A percentile compares a stretch with the other conserved stretches of the same genome.
These are phyloP conservation scores for Teunomyces kruisii DNA, from an alignment of 805 yeast genomes.

Conservation along the genomic window DNA sequence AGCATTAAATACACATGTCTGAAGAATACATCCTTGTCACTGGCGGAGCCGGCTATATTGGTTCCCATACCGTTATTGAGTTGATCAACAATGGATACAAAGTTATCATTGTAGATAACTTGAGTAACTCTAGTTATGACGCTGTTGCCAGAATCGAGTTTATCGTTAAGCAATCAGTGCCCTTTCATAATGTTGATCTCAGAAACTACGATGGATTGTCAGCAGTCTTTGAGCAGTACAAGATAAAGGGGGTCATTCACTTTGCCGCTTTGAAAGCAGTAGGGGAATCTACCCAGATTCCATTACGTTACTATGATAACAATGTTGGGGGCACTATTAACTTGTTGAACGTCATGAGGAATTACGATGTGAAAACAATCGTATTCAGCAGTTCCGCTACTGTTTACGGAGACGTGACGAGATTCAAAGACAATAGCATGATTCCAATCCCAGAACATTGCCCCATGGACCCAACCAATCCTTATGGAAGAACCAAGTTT, in stretches of 20 bases:
- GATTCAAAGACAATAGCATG: conserved; percentile 57
- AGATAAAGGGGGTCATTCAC: conserved; percentile 64
- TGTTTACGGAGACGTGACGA: conserved; percentile 78
- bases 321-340: conserved; percentile 66
- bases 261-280: conserved; percentile 86
- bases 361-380: conserved; percentile 46
- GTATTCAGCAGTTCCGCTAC: conserved; percentile 82
- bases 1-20: not conserved
- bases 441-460: conserved; percentile 79
- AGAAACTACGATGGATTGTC: conserved; percentile 47
- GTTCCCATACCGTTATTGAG: conserved; percentile 75
- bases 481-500: conserved; percentile 74
- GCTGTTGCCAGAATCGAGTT: conserved; percentile 63
- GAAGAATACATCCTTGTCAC: conserved; percentile 58
- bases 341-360: conserved; percentile 53
- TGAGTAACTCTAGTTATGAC: conserved; percentile 64
- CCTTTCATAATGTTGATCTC: conserved; percentile 59
- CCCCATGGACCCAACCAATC: conserved; percentile 72
- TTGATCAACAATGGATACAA: conserved; percentile 60
- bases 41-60: conserved; percentile 88
- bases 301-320: conserved; percentile 65
- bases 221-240: conserved; percentile 47
- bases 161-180: conserved; percentile 48
- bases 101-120: conserved; percentile 72
- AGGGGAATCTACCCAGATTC: conserved; percentile 70